Base-by-base conservation (phyloP, 1,284 basidiomycete species). In the Papiliotrema flavescens region DNA sequence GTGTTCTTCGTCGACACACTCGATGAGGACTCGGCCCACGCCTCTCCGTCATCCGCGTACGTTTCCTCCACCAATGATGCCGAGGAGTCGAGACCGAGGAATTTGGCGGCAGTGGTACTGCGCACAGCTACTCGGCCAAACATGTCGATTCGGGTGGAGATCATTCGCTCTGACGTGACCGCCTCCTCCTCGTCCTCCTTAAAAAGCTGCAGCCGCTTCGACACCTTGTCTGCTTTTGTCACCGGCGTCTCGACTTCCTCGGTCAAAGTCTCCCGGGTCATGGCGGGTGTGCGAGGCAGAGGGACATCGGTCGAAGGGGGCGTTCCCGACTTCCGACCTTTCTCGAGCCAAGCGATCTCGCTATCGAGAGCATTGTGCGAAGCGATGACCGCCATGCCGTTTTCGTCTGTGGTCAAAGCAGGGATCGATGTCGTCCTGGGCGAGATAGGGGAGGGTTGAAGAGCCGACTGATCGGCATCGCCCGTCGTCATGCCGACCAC, bases 91-190 rank as follows among this genome's bases (percentile, higher is more conserved):
- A 70, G 50, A 4, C 64, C 67, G 11, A 73, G 53, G 40, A 72
- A 75, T n/a, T 63, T 68, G 23, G 69, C 57, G 6, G 72, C 72
- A 8, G 61, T 58, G 44, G 62, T 64, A 45, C 72, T 72, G 22
- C 70, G 59, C 15, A 75, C 64, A 1, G 73, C 73, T 3, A 75
- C 69, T 22, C 73, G 60, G n/a, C 66, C 66, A 26, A 69, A 64
- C 57, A 62, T 55, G 37, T 71, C 67, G 39, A 75, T 65, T 3
- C 67, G 62, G 22, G 70, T 72, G 34, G 66, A 69, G 40, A 71
- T 62, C 63, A 75, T 65, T 0, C 67, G 65, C 45, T 70, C 64
- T 17, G 62, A 59, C 34, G 20, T 14, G 7, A 54, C 50, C 6
- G 11, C 28, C 11, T 32, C 28, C 20, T 54, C 50, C 5, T 53